Evolutionary conservation across 345 rosid species (phyloP), one percentile per base, ranked within the genome.

Genomic region (Fremontodendron californicum): DNA sequence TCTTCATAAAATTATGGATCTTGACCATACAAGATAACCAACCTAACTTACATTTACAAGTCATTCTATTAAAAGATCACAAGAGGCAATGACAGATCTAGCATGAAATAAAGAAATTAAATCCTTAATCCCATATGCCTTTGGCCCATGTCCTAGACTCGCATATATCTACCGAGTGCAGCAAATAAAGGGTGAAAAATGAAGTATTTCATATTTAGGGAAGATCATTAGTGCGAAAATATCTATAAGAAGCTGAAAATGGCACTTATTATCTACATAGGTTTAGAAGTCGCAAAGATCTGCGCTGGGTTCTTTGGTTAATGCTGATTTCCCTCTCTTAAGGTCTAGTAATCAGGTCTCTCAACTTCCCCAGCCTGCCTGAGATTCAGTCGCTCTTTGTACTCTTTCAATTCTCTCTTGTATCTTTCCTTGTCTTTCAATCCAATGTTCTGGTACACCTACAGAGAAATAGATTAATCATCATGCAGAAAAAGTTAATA

Each of bases 381-480:
- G 15, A 80, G 81, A 78, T 78, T 87, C 68, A 83, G 79, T 74
- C 63, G 86, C 69, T 92, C 97, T 67, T 84, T 90, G 81, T 94
- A 94, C 85, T 94, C 98, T 75, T 88, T 88, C 88, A 94, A 67
- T 75, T 92, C 96, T 76, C 90, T 89, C 86, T 82, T 91, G 83
- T 94, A 94, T 79, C 98, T 89, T 75, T 92, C 97, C 81, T 94
- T 92, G 82, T 94, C 98, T 75, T 90, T 83, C 81, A 90, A n/a
- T 8, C 97, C 98, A 72, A 91, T 94, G 73, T 89, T 85, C 87
- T 94, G 97, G 85, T 94, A 94, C 64, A 92, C 97, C 98, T 94
- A 65, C 83, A 80, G 12, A 61, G 11, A 25, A 43, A 68, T 23
- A 6, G 33, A 21, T 23, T 23, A 35, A 55, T 45, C 19, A 76